Conservation (phyloP, 495 filamentous ascomycete genomes). For the Hyaloscypha variabilis region DNA sequence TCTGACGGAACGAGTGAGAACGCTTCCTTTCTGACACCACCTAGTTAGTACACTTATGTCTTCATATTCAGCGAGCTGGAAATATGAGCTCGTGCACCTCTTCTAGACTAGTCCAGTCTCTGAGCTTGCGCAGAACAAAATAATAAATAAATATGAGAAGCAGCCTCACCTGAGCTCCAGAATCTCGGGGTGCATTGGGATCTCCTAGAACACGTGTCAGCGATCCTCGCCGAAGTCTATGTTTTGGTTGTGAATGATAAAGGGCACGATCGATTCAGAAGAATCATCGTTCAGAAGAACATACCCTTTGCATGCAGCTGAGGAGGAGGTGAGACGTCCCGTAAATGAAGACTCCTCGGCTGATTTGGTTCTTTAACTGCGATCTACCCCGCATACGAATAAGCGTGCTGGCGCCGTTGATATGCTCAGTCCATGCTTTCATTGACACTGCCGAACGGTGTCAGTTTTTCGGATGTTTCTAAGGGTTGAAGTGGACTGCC, state of each 20-base stretch:
- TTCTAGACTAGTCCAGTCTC: too few species aligned
- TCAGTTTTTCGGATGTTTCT: neutral
- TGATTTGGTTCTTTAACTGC: conserved; percentile 53
- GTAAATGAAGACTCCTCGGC: conserved; percentile 59
- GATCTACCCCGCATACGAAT: conserved; percentile 55
- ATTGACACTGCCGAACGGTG: conserved; percentile 36
- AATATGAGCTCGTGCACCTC: too few species aligned
- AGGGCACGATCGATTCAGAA: too few species aligned
- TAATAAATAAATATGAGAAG: too few species aligned
- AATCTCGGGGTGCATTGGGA: conserved; percentile 39
- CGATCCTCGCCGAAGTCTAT: too few species aligned
- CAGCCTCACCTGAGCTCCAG: conserved; percentile 16
- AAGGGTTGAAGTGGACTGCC: neutral
- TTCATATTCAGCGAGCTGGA: too few species aligned
- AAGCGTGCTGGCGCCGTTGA: conserved; percentile 59
- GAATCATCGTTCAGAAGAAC: too few species aligned
- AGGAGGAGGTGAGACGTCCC: conserved; percentile 47
- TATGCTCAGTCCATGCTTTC: conserved; percentile 60
- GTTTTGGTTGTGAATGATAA: too few species aligned
- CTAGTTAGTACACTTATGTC: too few species aligned
- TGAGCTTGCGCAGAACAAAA: too few species aligned
- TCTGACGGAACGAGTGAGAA: conserved; percentile 18
- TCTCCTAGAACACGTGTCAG: neutral
- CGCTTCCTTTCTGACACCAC: too few species aligned
- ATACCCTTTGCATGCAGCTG: conserved; percentile 39